phyloP scores from a whole-genome alignment of 768 basidiomycete species.

The Boletus tomentosulus region DNA sequence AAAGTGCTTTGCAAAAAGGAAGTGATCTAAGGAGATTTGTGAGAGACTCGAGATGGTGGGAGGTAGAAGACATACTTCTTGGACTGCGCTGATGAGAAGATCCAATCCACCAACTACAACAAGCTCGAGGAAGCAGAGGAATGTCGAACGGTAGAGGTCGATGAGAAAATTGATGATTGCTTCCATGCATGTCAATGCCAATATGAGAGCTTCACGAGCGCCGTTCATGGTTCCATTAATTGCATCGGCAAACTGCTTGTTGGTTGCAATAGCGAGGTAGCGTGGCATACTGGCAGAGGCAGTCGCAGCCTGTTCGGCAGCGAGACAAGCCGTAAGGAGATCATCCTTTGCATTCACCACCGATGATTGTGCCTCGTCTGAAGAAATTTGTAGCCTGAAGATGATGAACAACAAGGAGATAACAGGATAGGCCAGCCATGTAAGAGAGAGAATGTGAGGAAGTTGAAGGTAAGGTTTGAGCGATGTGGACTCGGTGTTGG shows the following conservation, averaged over 20 bases:
- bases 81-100: slow-evolving; percentile 75
- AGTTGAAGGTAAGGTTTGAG: slow-evolving; percentile 84
- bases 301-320: slow-evolving; percentile 80
- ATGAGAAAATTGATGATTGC: slow-evolving; percentile 88
- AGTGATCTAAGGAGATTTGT: slow-evolving; percentile 52
- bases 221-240: slow-evolving; percentile 77
- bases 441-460: slow-evolving; percentile 76
- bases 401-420: slow-evolving; percentile 85
- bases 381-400: slow-evolving; percentile 74
- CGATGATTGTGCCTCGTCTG: slow-evolving; percentile 61
- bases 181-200: slow-evolving; percentile 81
- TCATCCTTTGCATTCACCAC: slow-evolving; percentile 67
- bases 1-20: slow-evolving; percentile 60
- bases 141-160: slow-evolving; percentile 87
- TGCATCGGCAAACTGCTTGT: slow-evolving; percentile 70
- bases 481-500: slow-evolving; percentile 36
- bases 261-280: slow-evolving; percentile 82
- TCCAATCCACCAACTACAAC: slow-evolving; percentile 77
- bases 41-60: slow-evolving; percentile 1
- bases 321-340: slow-evolving; percentile 79
- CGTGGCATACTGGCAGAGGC: slow-evolving; percentile 82
- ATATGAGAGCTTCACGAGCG: slow-evolving; percentile 66
- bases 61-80: slow-evolving; percentile 55
- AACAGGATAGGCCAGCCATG: slow-evolving; percentile 90
- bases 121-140: slow-evolving; percentile 91